These are phyloP conservation scores for Scutellaria minor DNA, from an alignment of 257 asterid species.

Conservation along the genomic window DNA sequence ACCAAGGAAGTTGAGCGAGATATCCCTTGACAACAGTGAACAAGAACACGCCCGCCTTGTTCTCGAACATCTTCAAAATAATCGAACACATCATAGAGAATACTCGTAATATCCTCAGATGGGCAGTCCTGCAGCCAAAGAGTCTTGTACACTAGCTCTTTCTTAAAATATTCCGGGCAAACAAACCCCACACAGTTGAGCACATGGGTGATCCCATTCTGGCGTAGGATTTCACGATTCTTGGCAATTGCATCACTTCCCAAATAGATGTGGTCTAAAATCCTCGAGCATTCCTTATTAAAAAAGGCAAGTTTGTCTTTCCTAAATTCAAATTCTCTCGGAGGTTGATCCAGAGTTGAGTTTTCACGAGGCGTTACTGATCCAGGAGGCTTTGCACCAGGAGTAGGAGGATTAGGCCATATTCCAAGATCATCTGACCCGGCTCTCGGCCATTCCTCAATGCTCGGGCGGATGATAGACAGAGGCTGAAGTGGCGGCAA, in stretches of 20 bases:
- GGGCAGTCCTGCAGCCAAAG: slow-evolving; percentile 96
- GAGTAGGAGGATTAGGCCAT: slow-evolving; percentile 83
- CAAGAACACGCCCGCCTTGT: slow-evolving; percentile 84
- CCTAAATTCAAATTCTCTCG: slow-evolving; percentile 62
- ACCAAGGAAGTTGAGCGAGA: slow-evolving; percentile 94
- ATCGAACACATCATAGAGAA: slow-evolving; percentile 89
- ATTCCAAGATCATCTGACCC: slow-evolving; percentile 93
- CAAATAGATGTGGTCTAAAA: slow-evolving; percentile 74
- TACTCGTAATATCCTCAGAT: slow-evolving; percentile 88
- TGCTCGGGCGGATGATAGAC: slow-evolving; percentile 59
- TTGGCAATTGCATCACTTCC: slow-evolving; percentile 87
- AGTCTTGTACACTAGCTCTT: slow-evolving; percentile 82
- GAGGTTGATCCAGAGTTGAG: slow-evolving; percentile 46
- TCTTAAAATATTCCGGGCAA: slow-evolving; percentile 82
- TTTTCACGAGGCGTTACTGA: slow-evolving; percentile 54
- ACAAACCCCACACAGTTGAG: slow-evolving; percentile 88
- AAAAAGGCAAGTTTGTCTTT: slow-evolving; percentile 83
- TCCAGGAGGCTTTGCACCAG: slow-evolving; percentile 61
- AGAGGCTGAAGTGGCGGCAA: slow-evolving; percentile 98
- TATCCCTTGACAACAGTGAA: slow-evolving; percentile 92
- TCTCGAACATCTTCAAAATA: slow-evolving; percentile 88
- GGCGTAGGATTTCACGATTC: slow-evolving; percentile 68
- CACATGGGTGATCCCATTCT: slow-evolving; percentile 87
- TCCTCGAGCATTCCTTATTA: slow-evolving; percentile 87
- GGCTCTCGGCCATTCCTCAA: slow-evolving; percentile 90